These are phyloP conservation scores for Wickerhamomyces canadensis DNA, from an alignment of 805 yeast genomes.

Conservation along the genomic window DNA sequence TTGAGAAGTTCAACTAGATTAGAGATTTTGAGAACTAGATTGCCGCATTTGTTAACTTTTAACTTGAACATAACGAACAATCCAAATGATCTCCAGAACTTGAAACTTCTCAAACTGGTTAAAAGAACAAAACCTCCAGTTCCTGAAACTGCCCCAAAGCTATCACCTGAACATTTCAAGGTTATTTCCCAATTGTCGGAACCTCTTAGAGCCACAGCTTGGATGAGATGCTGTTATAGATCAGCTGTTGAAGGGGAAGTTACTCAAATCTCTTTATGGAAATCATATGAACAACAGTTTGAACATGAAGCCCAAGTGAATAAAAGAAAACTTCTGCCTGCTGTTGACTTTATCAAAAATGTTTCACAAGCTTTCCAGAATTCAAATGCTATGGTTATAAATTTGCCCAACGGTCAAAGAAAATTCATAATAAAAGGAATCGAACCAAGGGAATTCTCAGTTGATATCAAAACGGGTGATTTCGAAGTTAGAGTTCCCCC, in stretches of 20 bases:
- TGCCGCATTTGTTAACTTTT: conserved; percentile 58
- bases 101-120: conserved; percentile 32
- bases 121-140: conserved; percentile 57
- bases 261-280: conserved; percentile 94
- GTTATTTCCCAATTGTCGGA: conserved; percentile 65
- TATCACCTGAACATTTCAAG: conserved; percentile 49
- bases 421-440: conserved; percentile 92
- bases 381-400: conserved; percentile 90
- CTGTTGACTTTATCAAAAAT: conserved; percentile 94
- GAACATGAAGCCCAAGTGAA: conserved; percentile 49
- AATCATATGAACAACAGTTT: conserved; percentile 86
- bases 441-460: conserved; percentile 69
- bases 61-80: conserved; percentile 35
- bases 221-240: conserved; percentile 91
- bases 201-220: conserved; percentile 86
- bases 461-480: conserved; percentile 41
- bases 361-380: conserved; percentile 84
- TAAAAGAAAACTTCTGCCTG: conserved; percentile 68
- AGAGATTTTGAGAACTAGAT: conserved; percentile 47
- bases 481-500: conserved; percentile 29
- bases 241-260: conserved; percentile 77
- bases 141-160: conserved; percentile 60
- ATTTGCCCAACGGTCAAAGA: conserved; percentile 56
- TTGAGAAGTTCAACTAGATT: conserved; percentile 42
- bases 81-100: conserved; percentile 22